Evolutionary conservation across 2,329 filamentous ascomycete species (phyloP).

Genomic region (Mollisia scopiformis): DNA sequence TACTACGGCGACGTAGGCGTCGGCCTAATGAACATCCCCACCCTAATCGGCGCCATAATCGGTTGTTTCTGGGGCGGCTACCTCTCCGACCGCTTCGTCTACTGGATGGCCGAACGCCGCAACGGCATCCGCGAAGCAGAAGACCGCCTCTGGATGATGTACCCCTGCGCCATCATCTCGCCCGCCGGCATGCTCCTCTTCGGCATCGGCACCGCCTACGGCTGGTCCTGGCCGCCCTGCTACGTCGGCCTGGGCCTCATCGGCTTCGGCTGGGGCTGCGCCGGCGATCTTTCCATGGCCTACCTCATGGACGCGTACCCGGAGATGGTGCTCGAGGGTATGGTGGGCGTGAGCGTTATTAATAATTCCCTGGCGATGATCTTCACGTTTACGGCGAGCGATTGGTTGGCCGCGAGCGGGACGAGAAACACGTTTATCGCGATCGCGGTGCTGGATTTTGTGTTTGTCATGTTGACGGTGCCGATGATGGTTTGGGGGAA

Average conservation of each 20-base stretch:
- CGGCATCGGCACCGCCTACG: slow-evolving; percentile 43
- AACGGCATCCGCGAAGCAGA: slow-evolving; percentile 43
- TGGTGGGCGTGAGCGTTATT: slow-evolving; percentile 60
- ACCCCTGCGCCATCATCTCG: slow-evolving; percentile 36
- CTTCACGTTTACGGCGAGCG: slow-evolving; percentile 54
- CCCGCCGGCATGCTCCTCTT: slow-evolving; percentile 46
- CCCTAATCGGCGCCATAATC: slow-evolving; percentile 55
- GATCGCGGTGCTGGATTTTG: slow-evolving; percentile 53
- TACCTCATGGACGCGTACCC: slow-evolving; percentile 60
- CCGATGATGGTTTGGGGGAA: slow-evolving; percentile 60
- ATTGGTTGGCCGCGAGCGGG: slow-evolving; percentile 52
- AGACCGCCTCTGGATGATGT: slow-evolving; percentile 40
- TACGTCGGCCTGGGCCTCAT: slow-evolving; percentile 60
- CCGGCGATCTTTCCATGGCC: slow-evolving; percentile 57
- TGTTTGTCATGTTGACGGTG: slow-evolving; percentile 51
- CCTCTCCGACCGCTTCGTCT: slow-evolving; percentile 57
- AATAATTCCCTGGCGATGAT: slow-evolving; percentile 58
- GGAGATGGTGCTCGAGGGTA: slow-evolving; percentile 59
- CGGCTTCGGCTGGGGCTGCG: slow-evolving; percentile 62
- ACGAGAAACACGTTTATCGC: slow-evolving; percentile 53
- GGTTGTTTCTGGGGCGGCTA: slow-evolving; percentile 61
- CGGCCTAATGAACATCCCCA: slow-evolving; percentile 61
- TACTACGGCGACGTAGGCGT: slow-evolving; percentile 56
- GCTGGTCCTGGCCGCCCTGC: slow-evolving; percentile 55
- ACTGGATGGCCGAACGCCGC: slow-evolving; percentile 43